These are phyloP conservation scores for Trichoderma gracile DNA, from an alignment of 2,329 filamentous ascomycete genomes.

Conservation along the genomic window DNA sequence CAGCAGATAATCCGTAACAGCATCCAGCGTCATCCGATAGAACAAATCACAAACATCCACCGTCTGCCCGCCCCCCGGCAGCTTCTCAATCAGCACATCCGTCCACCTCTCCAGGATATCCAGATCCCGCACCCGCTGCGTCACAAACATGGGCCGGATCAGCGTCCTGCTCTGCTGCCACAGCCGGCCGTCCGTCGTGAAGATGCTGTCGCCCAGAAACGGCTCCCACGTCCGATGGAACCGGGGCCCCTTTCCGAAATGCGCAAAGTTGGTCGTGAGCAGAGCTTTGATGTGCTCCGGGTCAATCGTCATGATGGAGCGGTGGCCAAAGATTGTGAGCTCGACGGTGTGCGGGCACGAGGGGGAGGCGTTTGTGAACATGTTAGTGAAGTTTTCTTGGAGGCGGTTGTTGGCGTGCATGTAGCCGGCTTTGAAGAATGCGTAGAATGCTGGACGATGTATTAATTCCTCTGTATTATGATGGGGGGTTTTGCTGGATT, in stretches of 20 bases:
- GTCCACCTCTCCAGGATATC: constrained; percentile 66
- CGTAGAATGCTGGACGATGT: neutral
- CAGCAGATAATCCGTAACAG: constrained; percentile 82
- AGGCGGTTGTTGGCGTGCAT: constrained; percentile 30
- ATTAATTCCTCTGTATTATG: neutral
- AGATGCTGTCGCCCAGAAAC: constrained; percentile 74
- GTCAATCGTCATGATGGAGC: constrained; percentile 76
- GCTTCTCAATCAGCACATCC: constrained; percentile 25
- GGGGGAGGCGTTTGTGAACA: constrained; percentile 23
- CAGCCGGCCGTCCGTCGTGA: constrained; percentile 73
- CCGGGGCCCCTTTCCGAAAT: constrained; percentile 77
- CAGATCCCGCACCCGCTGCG: constrained; percentile 79
- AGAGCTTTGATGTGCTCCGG: constrained; percentile 91
- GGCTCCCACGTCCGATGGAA: constrained; percentile 76
- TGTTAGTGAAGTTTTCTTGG: constrained; percentile 25
- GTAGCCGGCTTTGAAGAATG: constrained; percentile 31
- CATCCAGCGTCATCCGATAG: constrained; percentile 80
- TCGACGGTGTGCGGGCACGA: constrained; percentile 47
- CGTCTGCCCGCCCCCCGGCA: constrained; percentile 49
- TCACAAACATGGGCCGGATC: constrained; percentile 83
- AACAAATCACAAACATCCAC: constrained; percentile 75
- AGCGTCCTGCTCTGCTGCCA: constrained; percentile 81
- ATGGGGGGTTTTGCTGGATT: too few species aligned
- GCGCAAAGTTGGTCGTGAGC: constrained; percentile 78
- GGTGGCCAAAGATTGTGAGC: constrained; percentile 52